Evolutionary conservation across 768 basidiomycete species (phyloP).

Genomic region (Mycena olivaceomarginata): DNA sequence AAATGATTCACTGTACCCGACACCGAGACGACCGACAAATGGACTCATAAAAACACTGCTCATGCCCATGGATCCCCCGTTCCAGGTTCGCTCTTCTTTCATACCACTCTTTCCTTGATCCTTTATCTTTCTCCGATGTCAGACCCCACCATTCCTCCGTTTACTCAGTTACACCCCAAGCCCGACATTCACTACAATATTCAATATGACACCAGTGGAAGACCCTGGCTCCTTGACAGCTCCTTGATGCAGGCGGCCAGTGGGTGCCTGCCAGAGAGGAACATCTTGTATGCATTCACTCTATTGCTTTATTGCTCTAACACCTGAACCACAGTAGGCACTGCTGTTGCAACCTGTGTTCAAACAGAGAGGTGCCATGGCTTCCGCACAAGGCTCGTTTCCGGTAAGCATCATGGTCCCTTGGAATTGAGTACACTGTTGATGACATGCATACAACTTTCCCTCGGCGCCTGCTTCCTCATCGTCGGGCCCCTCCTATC

Average conservation of each 20-base stretch:
- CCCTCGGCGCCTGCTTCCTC: neutral
- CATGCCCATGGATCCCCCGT: neutral
- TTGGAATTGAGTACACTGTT: neutral
- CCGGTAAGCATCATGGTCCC: no score
- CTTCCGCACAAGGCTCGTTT: no score
- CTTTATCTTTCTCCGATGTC: slow-evolving; percentile 6
- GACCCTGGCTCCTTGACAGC: no score
- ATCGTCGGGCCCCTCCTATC: neutral
- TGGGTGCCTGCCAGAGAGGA: neutral
- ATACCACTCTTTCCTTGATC: neutral
- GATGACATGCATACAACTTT: neutral
- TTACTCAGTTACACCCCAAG: neutral
- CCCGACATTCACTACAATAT: neutral
- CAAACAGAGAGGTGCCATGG: neutral
- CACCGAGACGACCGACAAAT: no score
- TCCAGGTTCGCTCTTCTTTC: slow-evolving; percentile 5
- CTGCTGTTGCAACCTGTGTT: neutral
- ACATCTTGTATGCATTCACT: neutral
- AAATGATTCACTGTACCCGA: no score
- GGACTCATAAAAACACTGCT: no score
- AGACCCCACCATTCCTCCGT: neutral
- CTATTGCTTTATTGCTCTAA: neutral
- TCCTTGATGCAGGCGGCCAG: neutral
- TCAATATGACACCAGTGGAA: neutral
- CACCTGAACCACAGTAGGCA: neutral